Evolutionary conservation across 106 monocot genomes (phyloP).

Genomic region (Narthecium ossifragum): DNA sequence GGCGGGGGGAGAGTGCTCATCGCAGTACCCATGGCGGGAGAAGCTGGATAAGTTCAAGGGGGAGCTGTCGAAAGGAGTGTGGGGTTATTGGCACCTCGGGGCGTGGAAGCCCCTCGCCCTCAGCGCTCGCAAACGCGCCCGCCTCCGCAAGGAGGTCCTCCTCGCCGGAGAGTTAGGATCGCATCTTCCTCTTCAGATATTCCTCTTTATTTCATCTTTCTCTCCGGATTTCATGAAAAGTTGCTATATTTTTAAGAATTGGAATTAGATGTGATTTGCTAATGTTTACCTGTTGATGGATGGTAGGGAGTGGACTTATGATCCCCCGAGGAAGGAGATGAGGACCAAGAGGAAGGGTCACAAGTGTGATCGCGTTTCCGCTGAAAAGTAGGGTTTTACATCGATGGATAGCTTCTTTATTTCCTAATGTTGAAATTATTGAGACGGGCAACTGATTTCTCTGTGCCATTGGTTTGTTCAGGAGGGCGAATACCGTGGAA

Average conservation of each 20-base stretch:
- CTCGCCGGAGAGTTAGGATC: slow-evolving; percentile 83
- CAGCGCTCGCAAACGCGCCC: slow-evolving; percentile 74
- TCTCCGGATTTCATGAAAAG: slow-evolving; percentile 2
- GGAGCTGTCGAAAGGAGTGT: slow-evolving; percentile 85
- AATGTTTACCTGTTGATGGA: too few species aligned
- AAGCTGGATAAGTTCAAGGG: slow-evolving; percentile 71
- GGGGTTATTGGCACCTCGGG: slow-evolving; percentile 97
- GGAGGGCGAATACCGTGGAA: slow-evolving; percentile 87
- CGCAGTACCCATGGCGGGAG: slow-evolving; percentile 63
- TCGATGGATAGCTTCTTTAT: not conserved
- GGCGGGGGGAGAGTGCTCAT: not conserved
- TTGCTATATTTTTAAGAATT: not conserved
- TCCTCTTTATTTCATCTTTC: not conserved
- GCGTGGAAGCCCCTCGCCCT: slow-evolving; percentile 89
- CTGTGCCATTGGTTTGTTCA: slow-evolving; percentile 9
- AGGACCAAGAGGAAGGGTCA: slow-evolving; percentile 89
- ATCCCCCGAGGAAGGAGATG: slow-evolving; percentile 82
- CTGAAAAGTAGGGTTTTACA: slow-evolving; percentile 61
- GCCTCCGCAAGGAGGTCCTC: slow-evolving; percentile 79
- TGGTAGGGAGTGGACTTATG: slow-evolving; percentile 81
- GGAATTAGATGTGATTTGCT: not conserved
- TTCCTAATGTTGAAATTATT: not conserved
- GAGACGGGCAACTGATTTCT: not conserved
- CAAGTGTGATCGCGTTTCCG: slow-evolving; percentile 85
- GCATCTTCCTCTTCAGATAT: not conserved